phyloP scores from a whole-genome alignment of 371 early-diverging fungal species.

The Chytridiales sp. region DNA sequence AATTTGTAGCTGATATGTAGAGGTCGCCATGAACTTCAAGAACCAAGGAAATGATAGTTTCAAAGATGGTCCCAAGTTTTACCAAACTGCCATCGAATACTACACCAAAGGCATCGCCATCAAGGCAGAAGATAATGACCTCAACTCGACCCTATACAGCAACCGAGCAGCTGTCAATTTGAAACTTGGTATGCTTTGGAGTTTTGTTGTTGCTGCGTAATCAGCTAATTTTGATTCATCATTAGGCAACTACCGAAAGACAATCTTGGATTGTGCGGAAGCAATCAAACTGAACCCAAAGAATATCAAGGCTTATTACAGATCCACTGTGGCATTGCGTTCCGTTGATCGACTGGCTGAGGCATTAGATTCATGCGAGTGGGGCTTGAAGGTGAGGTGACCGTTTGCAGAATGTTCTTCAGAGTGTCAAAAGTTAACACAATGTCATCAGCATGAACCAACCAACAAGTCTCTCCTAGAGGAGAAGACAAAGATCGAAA shows the following conservation, averaged over 20 bases:
- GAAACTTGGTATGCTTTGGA: slow-evolving; percentile 64
- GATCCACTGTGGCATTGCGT: slow-evolving; percentile 80
- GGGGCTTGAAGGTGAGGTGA: slow-evolving; percentile 52
- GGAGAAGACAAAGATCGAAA: slow-evolving; percentile 54
- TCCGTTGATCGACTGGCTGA: slow-evolving; percentile 78
- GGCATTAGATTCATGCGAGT: slow-evolving; percentile 80
- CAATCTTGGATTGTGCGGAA: slow-evolving; percentile 82
- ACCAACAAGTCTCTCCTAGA: neutral
- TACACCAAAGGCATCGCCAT: slow-evolving; percentile 87
- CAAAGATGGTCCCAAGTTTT: slow-evolving; percentile 65
- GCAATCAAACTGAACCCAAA: slow-evolving; percentile 76
- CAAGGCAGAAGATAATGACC: slow-evolving; percentile 69
- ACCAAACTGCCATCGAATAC: slow-evolving; percentile 75
- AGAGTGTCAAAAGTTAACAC: slow-evolving; percentile 2
- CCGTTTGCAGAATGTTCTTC: neutral
- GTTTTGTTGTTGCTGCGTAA: neutral
- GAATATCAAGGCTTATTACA: slow-evolving; percentile 89
- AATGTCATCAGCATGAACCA: neutral
- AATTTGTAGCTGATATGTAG: slow-evolving; percentile 44
- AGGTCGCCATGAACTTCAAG: slow-evolving; percentile 92
- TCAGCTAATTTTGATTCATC: slow-evolving; percentile 1
- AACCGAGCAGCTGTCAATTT: slow-evolving; percentile 94
- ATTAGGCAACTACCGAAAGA: slow-evolving; percentile 77
- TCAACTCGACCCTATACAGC: slow-evolving; percentile 74
- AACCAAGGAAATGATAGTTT: slow-evolving; percentile 93